phyloP scores from a whole-genome alignment of 78 protist genomes.

The Tieghemostelium lacteum region DNA sequence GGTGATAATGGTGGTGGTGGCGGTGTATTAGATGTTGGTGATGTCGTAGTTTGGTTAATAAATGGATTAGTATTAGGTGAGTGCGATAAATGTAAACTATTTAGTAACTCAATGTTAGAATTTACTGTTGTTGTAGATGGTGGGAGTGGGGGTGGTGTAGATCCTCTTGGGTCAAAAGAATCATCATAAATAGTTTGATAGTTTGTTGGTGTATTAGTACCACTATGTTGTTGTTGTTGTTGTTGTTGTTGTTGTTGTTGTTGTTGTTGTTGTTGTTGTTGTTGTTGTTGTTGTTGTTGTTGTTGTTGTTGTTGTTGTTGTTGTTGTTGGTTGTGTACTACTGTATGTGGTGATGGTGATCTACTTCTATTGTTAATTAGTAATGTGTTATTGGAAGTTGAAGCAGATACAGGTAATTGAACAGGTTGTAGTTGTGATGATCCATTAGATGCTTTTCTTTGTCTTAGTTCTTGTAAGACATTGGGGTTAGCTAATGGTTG shows the following conservation, averaged over 20 bases:
- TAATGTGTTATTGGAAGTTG: neutral
- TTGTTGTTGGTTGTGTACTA: no score
- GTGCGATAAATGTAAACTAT: neutral
- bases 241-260: neutral
- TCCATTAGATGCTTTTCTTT: neutral
- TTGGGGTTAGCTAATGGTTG: neutral
- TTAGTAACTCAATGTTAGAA: neutral
- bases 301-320: constrained; percentile 11
- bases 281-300: constrained; percentile 23
- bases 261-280: neutral
- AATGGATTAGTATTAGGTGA: neutral
- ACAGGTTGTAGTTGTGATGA: neutral
- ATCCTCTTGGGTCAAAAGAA: neutral
- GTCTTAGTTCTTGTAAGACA: neutral
- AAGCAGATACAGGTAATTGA: neutral
- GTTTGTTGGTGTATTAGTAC: no score
- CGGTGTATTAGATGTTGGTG: neutral
- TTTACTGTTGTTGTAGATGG: neutral
- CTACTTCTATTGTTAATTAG: neutral
- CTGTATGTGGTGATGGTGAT: neutral
- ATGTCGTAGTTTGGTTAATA: neutral
- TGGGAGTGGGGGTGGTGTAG: neutral
- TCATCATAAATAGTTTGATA: neutral
- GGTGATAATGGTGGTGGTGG: neutral
- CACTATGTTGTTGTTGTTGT: constrained; percentile 6